Percentiles rank a stretch among this genome's conserved stretches.
Evolutionary conservation across 2,329 filamentous ascomycete species (phyloP).

Genomic region (Xylariales sp.): DNA sequence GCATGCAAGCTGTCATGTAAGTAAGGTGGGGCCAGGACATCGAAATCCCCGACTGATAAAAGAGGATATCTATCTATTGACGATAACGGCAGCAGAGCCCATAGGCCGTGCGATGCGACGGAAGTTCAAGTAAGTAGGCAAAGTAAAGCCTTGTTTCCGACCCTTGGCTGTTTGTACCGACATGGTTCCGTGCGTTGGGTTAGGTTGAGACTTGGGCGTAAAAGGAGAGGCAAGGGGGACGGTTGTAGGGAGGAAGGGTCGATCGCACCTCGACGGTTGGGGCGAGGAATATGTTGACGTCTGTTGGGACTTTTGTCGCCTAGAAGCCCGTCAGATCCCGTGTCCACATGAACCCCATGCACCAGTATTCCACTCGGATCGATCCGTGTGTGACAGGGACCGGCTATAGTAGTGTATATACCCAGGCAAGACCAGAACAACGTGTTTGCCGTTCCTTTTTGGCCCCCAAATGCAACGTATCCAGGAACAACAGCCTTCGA

Average conservation of each 20-base stretch:
- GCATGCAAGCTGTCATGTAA: constrained; percentile 15
- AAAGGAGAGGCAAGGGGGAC: too few relatives aligned
- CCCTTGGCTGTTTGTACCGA: constrained; percentile 6
- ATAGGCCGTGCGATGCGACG: constrained; percentile 21
- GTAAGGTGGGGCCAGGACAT: constrained; percentile 2
- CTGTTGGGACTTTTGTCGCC: not conserved
- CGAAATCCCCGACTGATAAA: constrained; percentile 3
- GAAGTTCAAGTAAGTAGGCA: not conserved
- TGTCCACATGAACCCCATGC: constrained; percentile 19
- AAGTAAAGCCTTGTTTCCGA: constrained; percentile 10
- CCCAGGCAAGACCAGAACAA: not conserved
- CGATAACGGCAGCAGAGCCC: constrained; percentile 25
- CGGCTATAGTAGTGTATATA: not conserved
- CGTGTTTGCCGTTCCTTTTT: constrained; percentile 5
- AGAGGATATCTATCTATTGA: constrained; percentile 5
- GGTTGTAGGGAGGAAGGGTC: not conserved
- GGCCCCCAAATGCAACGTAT: constrained; percentile 20
- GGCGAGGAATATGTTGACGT: not conserved
- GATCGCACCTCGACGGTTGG: too few relatives aligned
- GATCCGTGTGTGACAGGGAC: constrained; percentile 14
- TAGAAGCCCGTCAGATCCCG: not conserved
- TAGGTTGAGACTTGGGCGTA: not conserved
- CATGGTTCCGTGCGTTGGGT: not conserved
- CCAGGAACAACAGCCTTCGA: constrained; percentile 4
- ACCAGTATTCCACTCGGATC: constrained; percentile 22